A percentile compares a stretch with the other conserved stretches of the same genome.
Evolutionary conservation across 371 early-diverging fungal species (phyloP).

Genomic region (Mortierella sp.): DNA sequence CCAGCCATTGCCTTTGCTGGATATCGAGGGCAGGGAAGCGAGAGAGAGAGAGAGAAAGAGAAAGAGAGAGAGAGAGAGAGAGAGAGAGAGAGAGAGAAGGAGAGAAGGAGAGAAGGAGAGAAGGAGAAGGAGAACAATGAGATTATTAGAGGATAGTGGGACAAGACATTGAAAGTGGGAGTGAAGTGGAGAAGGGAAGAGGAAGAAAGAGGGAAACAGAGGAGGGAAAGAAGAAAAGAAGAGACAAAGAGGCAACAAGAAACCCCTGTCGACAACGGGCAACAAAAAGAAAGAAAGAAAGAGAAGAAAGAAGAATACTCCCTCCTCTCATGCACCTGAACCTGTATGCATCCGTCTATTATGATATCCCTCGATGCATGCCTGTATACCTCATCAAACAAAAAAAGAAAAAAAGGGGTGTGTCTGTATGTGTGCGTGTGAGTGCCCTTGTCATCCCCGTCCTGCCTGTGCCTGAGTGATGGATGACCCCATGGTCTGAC

Average conservation of each 20-base stretch:
- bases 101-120: neutral
- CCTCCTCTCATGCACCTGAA: too few species aligned
- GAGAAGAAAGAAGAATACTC: too few species aligned
- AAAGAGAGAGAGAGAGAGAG: neutral
- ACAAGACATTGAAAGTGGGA: neutral
- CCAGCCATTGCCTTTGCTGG: slow-evolving; percentile 16
- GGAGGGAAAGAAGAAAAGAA: neutral
- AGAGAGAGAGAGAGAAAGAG: neutral
- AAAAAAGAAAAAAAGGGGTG: too few species aligned
- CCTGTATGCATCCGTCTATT: too few species aligned
- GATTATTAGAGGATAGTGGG: neutral
- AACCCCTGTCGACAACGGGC: too few species aligned
- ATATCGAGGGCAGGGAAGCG: neutral
- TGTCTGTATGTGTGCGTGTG: neutral
- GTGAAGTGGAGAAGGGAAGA: neutral
- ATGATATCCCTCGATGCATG: too few species aligned
- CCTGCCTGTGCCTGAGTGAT: neutral
- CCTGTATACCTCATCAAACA: neutral
- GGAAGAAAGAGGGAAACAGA: neutral
- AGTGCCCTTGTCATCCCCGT: neutral
- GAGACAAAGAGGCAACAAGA: too few species aligned
- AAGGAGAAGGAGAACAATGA: too few species aligned
- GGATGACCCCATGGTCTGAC: slow-evolving; percentile 13
- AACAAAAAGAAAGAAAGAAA: neutral
- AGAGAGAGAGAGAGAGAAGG: neutral